Conservation (phyloP, 2,329 filamentous ascomycete genomes). For the Aphanocladium album region DNA sequence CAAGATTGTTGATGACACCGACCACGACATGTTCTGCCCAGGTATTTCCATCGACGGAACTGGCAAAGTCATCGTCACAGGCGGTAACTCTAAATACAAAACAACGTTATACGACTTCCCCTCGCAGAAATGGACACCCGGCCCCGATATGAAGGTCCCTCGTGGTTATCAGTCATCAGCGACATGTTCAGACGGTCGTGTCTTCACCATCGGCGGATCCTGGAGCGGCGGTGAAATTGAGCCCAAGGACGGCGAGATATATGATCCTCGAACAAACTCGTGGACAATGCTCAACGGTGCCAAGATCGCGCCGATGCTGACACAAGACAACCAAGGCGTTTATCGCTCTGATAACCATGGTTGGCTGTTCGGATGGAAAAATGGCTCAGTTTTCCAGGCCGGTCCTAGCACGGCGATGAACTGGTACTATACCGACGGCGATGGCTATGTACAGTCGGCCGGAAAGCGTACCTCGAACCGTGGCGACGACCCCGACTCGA, state of each 20-base stretch:
- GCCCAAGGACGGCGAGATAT: conserved; percentile 52
- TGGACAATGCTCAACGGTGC: conserved; percentile 43
- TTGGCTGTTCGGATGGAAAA: conserved; percentile 37
- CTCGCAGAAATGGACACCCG: conserved; percentile 33
- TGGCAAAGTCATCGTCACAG: conserved; percentile 48
- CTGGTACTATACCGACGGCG: conserved; percentile 47
- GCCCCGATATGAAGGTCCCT: conserved; percentile 37
- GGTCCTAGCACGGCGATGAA: conserved; percentile 51
- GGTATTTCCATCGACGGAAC: conserved; percentile 46
- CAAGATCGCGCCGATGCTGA: conserved; percentile 45
- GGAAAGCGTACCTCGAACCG: conserved; percentile 27
- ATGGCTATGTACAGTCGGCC: conserved; percentile 36
- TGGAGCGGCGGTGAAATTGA: conserved; percentile 40
- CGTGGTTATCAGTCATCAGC: conserved; percentile 50
- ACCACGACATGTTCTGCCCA: conserved; percentile 54
- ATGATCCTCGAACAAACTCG: conserved; percentile 35
- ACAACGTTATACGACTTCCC: conserved; percentile 44
- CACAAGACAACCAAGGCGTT: conserved; percentile 43
- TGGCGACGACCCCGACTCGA: conserved; percentile 39
- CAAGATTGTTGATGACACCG: conserved; percentile 31
- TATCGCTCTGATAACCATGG: conserved; percentile 37
- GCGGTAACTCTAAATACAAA: conserved; percentile 44
- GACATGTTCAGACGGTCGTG: conserved; percentile 45
- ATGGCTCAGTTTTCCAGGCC: conserved; percentile 48
- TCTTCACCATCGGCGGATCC: conserved; percentile 56